Base-by-base conservation (phyloP, 1,284 basidiomycete species). In the Boletellus deceptivus region DNA sequence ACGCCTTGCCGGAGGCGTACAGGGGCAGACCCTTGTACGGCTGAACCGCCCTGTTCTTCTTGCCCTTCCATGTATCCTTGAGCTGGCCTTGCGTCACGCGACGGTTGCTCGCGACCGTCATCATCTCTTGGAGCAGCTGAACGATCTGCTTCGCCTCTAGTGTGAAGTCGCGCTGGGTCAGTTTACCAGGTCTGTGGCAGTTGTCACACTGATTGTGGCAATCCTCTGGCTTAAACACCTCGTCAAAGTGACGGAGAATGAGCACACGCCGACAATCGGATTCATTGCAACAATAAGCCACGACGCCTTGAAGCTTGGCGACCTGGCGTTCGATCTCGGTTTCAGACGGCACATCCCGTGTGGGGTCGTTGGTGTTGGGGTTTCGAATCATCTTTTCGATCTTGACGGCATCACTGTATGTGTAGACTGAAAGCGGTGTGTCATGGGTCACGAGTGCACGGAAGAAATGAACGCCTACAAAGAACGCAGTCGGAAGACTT, bases 241-340 rank as follows among this genome's bases (percentile, higher is more conserved):
- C 89, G 54, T 77, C 77, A 50, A 84, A 82, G 55, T 91, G 89
- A 35, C 77, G 78, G 39, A 99, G 78, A 17, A 99, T 77, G 62
- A 93, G 90, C 3, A 80, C 78, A 2, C 97, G 85, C 9, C 97
- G 86, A 63, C 96, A 99, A 59, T 93, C 90, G 34, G 85, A 83
- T 52, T 82, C 78, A 70, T 98, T 93, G 50, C 74, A 68, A 69
- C 91, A 95, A 69, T 87, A 99, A 47, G 81, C 72, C 13, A 86
- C 75, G 38, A 83, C 79, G 24, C 71, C 70, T 1, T 67, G 65
- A 27, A 90, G 67, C 27, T 78, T 79, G 20, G 78, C 76, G 42
- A 75, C 70, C 55, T 83, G 80, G 13, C 83, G 78, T 43, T 79
- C 73, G 59, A 80, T 81, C 56, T 87, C 83, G 7, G 41, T n/a